Evolutionary conservation across 768 basidiomycete genomes (phyloP), one percentile per base, ranked within the genome.

Genomic region (Rhodotorula diobovata): DNA sequence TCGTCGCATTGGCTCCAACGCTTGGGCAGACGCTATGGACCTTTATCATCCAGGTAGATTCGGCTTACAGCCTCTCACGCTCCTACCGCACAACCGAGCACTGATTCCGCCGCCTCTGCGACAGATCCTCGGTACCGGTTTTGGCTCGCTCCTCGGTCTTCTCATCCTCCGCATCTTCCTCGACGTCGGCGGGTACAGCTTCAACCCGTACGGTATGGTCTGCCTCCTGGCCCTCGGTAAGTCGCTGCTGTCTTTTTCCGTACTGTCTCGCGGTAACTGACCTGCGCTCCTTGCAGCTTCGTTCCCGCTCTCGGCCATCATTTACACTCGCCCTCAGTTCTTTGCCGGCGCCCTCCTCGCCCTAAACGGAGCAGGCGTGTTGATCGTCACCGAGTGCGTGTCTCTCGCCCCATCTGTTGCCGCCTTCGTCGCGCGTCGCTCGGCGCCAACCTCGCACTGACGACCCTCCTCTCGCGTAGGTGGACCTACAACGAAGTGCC

Each of bases 181-280:
- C 28, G 37, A 67, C 37, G 71, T 72, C 34, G 74, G 74, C 15
- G 74, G 74, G 2, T 72, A 72, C 37, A 12, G 4, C 14, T 75
- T 61, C 66, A 75, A 75, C n/a, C 74, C 74, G 62, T 75, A 5
- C 39, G 51, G 51, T 14, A 53, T 53, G 11, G 76, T 77, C 28
- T 67, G 80, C 32, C 68, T 80, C 10, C 78, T 77, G 32, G 79
- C 79, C 3, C 64, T 78, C 18, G 59, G 39, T 37, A 10, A 41
- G 54, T 53, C 56, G 37, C 21, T 18, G 10, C 39, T 54, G 30
- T 35, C n/a, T n/a, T n/a, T n/a, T n/a, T n/a, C 41, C 16, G 32
- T 39, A 25, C 16, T 46, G 39, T 41, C 15, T 41, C 39, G 12
- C 0, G 21, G 28, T 16, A 0, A 55, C 34, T 9, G 34, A 6